Percentiles rank a stretch among this genome's conserved stretches.
phyloP scores from a whole-genome alignment of 495 filamentous ascomycete species.

The Friedmanniomyces endolithicus region DNA sequence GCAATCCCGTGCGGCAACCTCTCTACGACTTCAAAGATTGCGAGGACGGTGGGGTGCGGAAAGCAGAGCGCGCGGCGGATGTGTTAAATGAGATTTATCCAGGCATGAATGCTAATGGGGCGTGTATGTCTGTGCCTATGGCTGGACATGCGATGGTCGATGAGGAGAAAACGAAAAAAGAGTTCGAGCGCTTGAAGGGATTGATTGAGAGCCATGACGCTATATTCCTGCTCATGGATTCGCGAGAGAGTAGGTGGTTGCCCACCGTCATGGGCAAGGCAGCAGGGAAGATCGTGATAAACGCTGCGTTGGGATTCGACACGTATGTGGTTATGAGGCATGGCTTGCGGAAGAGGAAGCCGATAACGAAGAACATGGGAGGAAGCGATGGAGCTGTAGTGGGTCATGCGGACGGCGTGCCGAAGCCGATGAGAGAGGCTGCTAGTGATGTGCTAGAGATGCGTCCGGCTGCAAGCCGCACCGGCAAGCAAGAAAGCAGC shows the following conservation, averaged over 20 bases:
- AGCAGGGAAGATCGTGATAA: conserved; percentile 85
- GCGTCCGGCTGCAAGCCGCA: not conserved
- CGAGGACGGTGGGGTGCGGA: conserved; percentile 68
- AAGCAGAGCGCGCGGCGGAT: conserved; percentile 71
- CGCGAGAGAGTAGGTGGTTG: conserved; percentile 84
- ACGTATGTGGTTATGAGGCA: conserved; percentile 96
- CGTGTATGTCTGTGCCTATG: conserved; percentile 83
- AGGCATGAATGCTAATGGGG: conserved; percentile 66
- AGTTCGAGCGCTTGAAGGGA: conserved; percentile 61
- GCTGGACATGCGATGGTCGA: conserved; percentile 77
- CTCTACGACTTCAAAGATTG: conserved; percentile 86
- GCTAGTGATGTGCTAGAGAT: conserved; percentile 10
- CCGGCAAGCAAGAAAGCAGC: not conserved
- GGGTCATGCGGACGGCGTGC: not conserved
- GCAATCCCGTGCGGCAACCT: conserved; percentile 93
- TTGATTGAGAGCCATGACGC: conserved; percentile 81
- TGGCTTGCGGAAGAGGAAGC: conserved; percentile 38
- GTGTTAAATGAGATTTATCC: conserved; percentile 79
- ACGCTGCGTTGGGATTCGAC: conserved; percentile 91
- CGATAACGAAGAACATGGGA: not conserved
- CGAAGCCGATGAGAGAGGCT: conserved; percentile 5
- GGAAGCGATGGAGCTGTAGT: conserved; percentile 14
- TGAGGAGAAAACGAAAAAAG: conserved; percentile 44
- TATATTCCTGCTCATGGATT: conserved; percentile 93
- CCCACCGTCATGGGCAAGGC: conserved; percentile 97